Conservation (phyloP, 768 basidiomycete genomes). For the Rhizopogon vinicolor region DNA sequence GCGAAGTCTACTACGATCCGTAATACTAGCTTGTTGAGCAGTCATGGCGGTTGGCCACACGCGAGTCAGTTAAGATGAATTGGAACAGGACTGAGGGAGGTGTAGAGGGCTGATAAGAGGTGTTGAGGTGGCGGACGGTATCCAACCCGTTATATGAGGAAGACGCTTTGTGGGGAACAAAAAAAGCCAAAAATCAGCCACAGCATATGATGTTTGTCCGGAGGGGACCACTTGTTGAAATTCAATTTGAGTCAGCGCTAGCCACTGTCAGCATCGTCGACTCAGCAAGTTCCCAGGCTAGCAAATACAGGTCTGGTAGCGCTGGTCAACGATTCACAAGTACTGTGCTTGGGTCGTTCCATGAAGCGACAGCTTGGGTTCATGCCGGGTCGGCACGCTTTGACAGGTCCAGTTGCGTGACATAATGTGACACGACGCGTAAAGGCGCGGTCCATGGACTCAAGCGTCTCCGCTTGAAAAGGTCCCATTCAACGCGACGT, state of each 20-base stretch:
- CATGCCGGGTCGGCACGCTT: neutral
- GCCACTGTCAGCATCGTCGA: neutral
- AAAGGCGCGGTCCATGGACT: constrained; percentile 14
- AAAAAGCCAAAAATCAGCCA: constrained; percentile 1
- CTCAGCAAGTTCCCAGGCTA: too few relatives aligned
- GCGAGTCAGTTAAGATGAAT: neutral
- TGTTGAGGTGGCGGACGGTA: neutral
- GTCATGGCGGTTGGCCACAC: neutral
- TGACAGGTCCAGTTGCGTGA: constrained; percentile 22
- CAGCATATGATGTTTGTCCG: neutral
- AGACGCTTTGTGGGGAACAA: neutral
- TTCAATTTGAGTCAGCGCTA: neutral
- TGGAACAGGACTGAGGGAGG: neutral
- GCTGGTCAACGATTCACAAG: too few relatives aligned
- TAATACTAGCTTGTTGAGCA: constrained; percentile 13
- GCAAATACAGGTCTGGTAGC: too few relatives aligned
- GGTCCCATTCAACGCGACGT: constrained; percentile 21
- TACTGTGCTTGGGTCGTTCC: too few relatives aligned
- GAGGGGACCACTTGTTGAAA: constrained; percentile 3
- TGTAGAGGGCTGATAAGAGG: neutral
- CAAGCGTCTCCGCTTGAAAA: constrained; percentile 31
- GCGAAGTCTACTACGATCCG: constrained; percentile 43
- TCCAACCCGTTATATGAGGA: constrained; percentile 2
- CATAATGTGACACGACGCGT: constrained; percentile 25
- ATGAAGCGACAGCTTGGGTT: too few relatives aligned